These are phyloP conservation scores for Euryodendron excelsum DNA, from an alignment of 148 eudicot species.

Conservation along the genomic window DNA sequence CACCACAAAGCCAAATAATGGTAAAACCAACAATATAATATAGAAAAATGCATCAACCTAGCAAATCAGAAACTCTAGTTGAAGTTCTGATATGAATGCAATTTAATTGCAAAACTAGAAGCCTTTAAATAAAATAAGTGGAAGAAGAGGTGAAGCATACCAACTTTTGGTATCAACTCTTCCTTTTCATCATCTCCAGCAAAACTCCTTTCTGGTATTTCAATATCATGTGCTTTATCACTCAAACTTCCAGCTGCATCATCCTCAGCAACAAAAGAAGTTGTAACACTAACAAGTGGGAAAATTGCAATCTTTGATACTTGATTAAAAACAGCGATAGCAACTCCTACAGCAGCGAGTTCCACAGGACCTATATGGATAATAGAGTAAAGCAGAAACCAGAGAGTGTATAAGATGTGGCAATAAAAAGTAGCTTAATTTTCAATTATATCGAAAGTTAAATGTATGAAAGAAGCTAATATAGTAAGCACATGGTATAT, in stretches of 20 bases:
- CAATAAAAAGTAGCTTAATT: background rate
- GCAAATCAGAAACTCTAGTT: background rate
- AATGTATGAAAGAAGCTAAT: background rate
- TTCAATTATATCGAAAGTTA: background rate
- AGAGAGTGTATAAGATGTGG: background rate
- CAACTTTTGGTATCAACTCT: background rate
- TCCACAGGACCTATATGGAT: conserved; percentile 37
- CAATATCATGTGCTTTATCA: background rate
- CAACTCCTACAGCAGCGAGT: conserved; percentile 45
- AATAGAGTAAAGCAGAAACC: background rate
- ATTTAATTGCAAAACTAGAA: background rate
- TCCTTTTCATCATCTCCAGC: conserved; percentile 4
- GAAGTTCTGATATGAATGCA: too few relatives aligned
- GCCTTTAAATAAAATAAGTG: background rate
- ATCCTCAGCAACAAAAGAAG: conserved; percentile 53
- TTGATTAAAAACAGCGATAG: conserved; percentile 48
- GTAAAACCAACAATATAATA: background rate
- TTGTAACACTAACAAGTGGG: conserved; percentile 42
- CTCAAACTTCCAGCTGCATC: conserved; percentile 18
- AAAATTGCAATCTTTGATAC: conserved; percentile 41
- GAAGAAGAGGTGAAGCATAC: conserved; percentile 29
- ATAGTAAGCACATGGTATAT: background rate
- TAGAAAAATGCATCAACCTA: background rate
- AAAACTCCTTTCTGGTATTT: conserved; percentile 4
- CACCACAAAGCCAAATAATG: conserved; percentile 6